Percentiles rank a stretch among this genome's conserved stretches.
phyloP scores from a whole-genome alignment of 768 basidiomycete genomes.

The Hemileccinum impolitum region DNA sequence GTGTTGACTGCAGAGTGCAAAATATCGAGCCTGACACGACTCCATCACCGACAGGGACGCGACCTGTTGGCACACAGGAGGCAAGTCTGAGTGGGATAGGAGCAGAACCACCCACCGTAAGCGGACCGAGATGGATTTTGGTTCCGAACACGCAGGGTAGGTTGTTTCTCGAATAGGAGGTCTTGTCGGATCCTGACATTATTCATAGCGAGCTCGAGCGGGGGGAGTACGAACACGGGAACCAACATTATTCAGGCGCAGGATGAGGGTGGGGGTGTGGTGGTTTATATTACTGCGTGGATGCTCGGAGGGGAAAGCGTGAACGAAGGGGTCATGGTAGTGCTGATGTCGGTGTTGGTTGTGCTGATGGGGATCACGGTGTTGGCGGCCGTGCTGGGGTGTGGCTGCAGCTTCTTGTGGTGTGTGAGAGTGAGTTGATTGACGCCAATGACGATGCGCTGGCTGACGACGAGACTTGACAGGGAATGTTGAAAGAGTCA shows the following conservation, averaged over 20 bases:
- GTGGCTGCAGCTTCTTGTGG: constrained; percentile 59
- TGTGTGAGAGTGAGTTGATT: constrained; percentile 54
- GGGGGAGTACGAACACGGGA: not conserved
- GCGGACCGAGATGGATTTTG: constrained; percentile 8
- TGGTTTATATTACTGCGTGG: constrained; percentile 10
- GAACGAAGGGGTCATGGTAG: constrained; percentile 68
- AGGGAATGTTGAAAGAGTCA: constrained; percentile 6
- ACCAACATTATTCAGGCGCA: not conserved
- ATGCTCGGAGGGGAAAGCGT: constrained; percentile 30
- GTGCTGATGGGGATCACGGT: constrained; percentile 59
- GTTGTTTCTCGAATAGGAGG: not conserved
- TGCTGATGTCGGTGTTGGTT: constrained; percentile 30
- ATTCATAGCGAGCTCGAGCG: constrained; percentile 2
- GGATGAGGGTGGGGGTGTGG: constrained; percentile 2
- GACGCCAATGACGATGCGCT: not conserved
- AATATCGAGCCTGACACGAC: not conserved
- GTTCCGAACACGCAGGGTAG: constrained; percentile 13
- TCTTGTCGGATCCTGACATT: not conserved
- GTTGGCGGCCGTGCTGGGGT: constrained; percentile 64
- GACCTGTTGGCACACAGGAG: too few species aligned
- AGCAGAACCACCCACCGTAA: not conserved
- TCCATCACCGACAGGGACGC: not conserved
- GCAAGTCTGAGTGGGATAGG: not conserved
- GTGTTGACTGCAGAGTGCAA: not conserved
- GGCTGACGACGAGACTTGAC: constrained; percentile 3